Conservation (phyloP, 2,329 filamentous ascomycete species). For the Eurotiales sp. region DNA sequence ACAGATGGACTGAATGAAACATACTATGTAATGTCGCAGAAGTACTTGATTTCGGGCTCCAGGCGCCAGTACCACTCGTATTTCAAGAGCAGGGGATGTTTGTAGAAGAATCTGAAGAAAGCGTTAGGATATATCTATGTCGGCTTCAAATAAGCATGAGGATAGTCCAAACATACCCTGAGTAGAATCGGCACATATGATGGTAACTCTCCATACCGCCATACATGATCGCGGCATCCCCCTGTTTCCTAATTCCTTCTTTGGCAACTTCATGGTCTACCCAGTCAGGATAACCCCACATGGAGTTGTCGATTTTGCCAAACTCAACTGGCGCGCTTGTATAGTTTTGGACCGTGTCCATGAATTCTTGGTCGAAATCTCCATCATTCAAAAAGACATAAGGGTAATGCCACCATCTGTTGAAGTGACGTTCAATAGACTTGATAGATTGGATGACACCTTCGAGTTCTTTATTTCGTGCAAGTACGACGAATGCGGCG, state of each 20-base stretch:
- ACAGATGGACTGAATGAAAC: constrained; percentile 25
- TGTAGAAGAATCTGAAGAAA: constrained; percentile 77
- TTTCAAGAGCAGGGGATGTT: constrained; percentile 88
- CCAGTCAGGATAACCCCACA: constrained; percentile 98
- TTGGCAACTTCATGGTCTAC: constrained; percentile 88
- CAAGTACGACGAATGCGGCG: constrained; percentile 91
- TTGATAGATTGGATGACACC: constrained; percentile 96
- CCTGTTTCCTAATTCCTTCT: constrained; percentile 94
- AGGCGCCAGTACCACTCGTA: constrained; percentile 99
- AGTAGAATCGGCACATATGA: constrained; percentile 99
- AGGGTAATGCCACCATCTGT: constrained; percentile 96
- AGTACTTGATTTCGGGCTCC: constrained; percentile 99
- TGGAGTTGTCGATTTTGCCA: constrained; percentile 81
- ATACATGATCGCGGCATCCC: constrained; percentile 97
- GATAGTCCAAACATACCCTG: constrained; percentile 72
- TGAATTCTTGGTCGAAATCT: constrained; percentile 94
- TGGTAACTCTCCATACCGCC: constrained; percentile 98
- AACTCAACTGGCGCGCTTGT: constrained; percentile 88
- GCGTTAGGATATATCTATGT: constrained; percentile 19
- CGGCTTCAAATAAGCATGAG: no score
- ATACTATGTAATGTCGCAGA: constrained; percentile 98
- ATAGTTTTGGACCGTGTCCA: constrained; percentile 80
- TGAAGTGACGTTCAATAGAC: constrained; percentile 98
- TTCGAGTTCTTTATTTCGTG: constrained; percentile 92
- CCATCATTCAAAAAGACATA: constrained; percentile 98